phyloP scores from a whole-genome alignment of 2,329 filamentous ascomycete species.

The Dactylellina haptotyla region DNA sequence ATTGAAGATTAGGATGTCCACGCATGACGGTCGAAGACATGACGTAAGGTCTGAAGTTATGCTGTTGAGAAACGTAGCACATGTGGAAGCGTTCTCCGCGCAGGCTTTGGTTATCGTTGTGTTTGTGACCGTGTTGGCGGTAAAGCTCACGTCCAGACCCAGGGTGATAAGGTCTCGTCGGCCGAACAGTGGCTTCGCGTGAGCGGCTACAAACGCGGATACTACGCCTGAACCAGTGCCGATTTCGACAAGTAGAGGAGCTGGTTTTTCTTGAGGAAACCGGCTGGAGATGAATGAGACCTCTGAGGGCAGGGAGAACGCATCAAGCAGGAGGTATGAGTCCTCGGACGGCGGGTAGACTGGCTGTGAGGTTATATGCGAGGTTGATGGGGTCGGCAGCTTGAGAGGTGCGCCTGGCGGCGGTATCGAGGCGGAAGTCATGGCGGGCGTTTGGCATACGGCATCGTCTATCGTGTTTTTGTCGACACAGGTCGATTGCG shows the following conservation, averaged over 20 bases:
- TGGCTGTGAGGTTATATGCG: conserved; percentile 85
- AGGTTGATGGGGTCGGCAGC: conserved; percentile 88
- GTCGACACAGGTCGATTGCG: conserved; percentile 12
- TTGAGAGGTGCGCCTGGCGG: conserved; percentile 27
- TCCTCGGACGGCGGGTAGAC: conserved; percentile 97
- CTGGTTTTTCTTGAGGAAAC: conserved; percentile 65
- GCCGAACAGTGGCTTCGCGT: conserved; percentile 77
- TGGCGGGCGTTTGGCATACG: conserved; percentile 44
- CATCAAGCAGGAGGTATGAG: conserved; percentile 92
- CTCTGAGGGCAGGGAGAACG: conserved; percentile 78
- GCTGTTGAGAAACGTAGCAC: conserved; percentile 71
- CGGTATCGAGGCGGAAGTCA: conserved; percentile 26
- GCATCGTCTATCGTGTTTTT: conserved; percentile 11
- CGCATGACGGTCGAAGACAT: conserved; percentile 68
- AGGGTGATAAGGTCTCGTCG: conserved; percentile 75
- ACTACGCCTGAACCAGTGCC: conserved; percentile 93
- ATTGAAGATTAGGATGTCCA: conserved; percentile 94
- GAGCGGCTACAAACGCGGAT: conserved; percentile 84
- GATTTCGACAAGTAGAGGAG: conserved; percentile 80
- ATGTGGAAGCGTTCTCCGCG: conserved; percentile 58
- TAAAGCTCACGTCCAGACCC: conserved; percentile 84
- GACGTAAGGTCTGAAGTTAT: conserved; percentile 76
- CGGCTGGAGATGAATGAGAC: conserved; percentile 73
- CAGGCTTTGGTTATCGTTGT: conserved; percentile 69
- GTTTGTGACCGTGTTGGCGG: conserved; percentile 77